phyloP scores from a whole-genome alignment of 2,329 filamentous ascomycete genomes.

The Nigrospora oryzae region DNA sequence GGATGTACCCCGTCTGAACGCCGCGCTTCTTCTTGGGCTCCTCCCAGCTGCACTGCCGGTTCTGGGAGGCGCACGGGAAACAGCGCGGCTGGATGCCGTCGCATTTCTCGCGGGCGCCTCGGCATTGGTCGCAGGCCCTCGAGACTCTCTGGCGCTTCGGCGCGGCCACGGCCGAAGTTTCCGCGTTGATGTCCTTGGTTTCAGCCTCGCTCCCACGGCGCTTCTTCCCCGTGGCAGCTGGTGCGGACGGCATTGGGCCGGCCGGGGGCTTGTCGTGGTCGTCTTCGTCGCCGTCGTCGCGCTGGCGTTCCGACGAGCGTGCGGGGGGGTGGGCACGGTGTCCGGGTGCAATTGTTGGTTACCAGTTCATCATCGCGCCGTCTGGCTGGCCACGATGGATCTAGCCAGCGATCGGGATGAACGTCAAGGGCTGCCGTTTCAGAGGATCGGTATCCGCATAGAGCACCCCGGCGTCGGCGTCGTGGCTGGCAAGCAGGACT shows the following conservation, averaged over 20 bases:
- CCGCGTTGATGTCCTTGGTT: conserved; percentile 1
- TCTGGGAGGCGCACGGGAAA: conserved; percentile 56
- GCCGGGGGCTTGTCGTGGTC: background rate
- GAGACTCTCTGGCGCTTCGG: conserved; percentile 58
- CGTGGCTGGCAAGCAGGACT: no score
- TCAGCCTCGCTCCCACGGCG: conserved; percentile 14
- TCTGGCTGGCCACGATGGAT: background rate
- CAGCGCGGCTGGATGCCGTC: conserved; percentile 61
- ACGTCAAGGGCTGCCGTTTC: no score
- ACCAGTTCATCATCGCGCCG: no score
- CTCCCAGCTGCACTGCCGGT: conserved; percentile 62
- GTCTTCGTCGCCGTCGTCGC: no score
- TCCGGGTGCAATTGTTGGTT: no score
- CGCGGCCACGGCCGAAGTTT: conserved; percentile 15
- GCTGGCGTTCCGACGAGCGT: no score
- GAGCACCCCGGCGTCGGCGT: no score
- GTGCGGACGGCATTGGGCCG: background rate
- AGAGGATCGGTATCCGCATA: no score
- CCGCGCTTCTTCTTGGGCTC: conserved; percentile 68
- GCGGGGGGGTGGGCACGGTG: no score
- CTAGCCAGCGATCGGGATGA: no score
- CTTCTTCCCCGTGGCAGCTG: conserved; percentile 15
- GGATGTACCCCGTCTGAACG: conserved; percentile 72
- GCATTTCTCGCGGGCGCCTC: conserved; percentile 62
- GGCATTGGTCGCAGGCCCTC: conserved; percentile 61